These are phyloP conservation scores for Mycena venus DNA, from an alignment of 768 basidiomycete genomes.

Conservation along the genomic window DNA sequence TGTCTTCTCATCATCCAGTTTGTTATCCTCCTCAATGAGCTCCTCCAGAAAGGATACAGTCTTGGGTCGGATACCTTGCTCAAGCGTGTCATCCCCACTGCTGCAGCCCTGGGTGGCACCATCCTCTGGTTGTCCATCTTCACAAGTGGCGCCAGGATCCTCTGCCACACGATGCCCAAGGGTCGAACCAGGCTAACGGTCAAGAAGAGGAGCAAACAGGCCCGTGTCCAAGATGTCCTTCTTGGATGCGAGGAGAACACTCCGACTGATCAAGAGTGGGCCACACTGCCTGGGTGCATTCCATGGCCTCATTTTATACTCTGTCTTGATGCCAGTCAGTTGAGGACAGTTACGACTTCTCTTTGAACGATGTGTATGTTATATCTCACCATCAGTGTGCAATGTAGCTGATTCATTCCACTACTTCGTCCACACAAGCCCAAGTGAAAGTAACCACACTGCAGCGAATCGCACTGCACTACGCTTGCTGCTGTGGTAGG, in stretches of 20 bases:
- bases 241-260: conserved; percentile 21
- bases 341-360: neutral
- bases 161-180: conserved; percentile 19
- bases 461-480: neutral
- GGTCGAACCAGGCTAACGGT: neutral
- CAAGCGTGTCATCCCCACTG: too few relatives aligned
- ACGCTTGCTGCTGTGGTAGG: too few relatives aligned
- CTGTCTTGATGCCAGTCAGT: neutral
- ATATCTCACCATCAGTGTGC: neutral
- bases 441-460: neutral
- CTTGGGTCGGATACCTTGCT: too few relatives aligned
- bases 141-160: too few relatives aligned
- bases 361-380: neutral
- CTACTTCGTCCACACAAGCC: conserved; percentile 4
- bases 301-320: neutral
- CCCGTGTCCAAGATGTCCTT: neutral
- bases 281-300: neutral
- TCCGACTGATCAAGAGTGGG: conserved; percentile 11
- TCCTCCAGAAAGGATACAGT: too few relatives aligned
- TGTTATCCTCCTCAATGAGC: too few relatives aligned
- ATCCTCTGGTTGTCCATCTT: too few relatives aligned
- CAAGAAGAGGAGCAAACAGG: neutral
- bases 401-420: neutral
- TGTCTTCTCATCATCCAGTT: too few relatives aligned
- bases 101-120: too few relatives aligned